Conservation (phyloP, 371 early-diverging fungal species). For the Cladochytrium tenue region DNA sequence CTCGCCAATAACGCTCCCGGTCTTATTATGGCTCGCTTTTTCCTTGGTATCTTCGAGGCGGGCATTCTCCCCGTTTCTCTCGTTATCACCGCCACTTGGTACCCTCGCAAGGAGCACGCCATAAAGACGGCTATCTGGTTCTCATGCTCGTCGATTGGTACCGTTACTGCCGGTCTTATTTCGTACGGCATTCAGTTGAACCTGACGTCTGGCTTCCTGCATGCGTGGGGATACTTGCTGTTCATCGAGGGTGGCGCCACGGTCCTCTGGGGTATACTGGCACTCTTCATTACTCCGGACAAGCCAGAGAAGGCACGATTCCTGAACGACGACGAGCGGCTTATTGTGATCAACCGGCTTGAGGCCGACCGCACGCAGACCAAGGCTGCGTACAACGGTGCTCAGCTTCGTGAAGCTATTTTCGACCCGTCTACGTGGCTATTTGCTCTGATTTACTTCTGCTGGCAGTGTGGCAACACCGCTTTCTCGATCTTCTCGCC, state of each 20-base stretch:
- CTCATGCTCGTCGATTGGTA: conserved; percentile 8
- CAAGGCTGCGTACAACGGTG: not conserved
- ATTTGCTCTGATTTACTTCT: conserved; percentile 23
- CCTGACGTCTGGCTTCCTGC: conserved; percentile 2
- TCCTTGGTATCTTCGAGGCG: conserved; percentile 14
- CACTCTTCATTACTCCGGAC: conserved; percentile 20
- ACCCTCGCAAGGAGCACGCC: conserved; percentile 11
- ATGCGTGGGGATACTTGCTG: conserved; percentile 15
- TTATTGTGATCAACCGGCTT: conserved; percentile 19
- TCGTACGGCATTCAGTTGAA: conserved; percentile 10
- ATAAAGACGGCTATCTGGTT: conserved; percentile 15
- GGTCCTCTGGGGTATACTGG: conserved; percentile 12
- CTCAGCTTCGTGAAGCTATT: conserved; percentile 17
- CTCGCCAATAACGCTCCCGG: conserved; percentile 1
- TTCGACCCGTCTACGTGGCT: conserved; percentile 24
- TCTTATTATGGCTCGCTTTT: conserved; percentile 3
- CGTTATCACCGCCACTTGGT: conserved; percentile 15
- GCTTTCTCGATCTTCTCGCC: conserved; percentile 25
- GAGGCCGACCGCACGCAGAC: conserved; percentile 19
- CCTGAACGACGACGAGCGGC: conserved; percentile 17
- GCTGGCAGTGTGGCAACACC: conserved; percentile 26
- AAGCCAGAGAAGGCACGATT: conserved; percentile 17
- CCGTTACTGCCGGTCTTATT: conserved; percentile 5
- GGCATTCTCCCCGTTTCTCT: conserved; percentile 12
- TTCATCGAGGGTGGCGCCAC: conserved; percentile 27